These are phyloP conservation scores for Aspergillus leporis DNA, from an alignment of 495 filamentous ascomycete species.

Conservation along the genomic window DNA sequence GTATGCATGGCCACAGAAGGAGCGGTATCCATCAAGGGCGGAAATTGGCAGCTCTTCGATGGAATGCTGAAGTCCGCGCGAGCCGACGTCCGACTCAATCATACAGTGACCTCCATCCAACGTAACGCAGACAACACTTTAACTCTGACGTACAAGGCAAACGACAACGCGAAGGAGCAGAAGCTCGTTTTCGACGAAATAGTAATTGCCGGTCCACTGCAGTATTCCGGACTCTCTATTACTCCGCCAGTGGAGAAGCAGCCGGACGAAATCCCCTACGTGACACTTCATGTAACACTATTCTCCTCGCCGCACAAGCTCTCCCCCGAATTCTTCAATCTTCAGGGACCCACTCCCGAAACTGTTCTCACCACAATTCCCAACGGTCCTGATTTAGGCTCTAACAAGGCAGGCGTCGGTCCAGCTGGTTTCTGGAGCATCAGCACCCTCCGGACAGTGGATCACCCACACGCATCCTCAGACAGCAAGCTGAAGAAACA, in stretches of 20 bases:
- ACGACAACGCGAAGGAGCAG: slow-evolving; percentile 19
- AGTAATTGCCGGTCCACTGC: slow-evolving; percentile 74
- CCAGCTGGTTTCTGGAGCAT: slow-evolving; percentile 83
- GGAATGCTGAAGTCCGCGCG: slow-evolving; percentile 68
- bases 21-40: slow-evolving; percentile 74
- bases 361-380: slow-evolving; percentile 82
- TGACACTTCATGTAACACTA: slow-evolving; percentile 81
- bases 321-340: slow-evolving; percentile 68
- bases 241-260: slow-evolving; percentile 49
- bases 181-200: slow-evolving; percentile 69
- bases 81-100: slow-evolving; percentile 66
- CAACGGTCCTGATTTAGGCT: slow-evolving; percentile 49
- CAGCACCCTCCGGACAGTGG: slow-evolving; percentile 67
- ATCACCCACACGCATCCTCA: slow-evolving; percentile 34
- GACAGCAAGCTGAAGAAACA: slow-evolving; percentile 46
- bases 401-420: slow-evolving; percentile 59
- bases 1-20: slow-evolving; percentile 91
- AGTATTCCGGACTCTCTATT: slow-evolving; percentile 69
- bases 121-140: slow-evolving; percentile 52
- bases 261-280: slow-evolving; percentile 78
- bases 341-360: slow-evolving; percentile 61
- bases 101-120: slow-evolving; percentile 61
- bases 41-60: slow-evolving; percentile 95
- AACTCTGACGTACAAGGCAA: slow-evolving; percentile 45
- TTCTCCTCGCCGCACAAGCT: slow-evolving; percentile 75